These are phyloP conservation scores for Schizosaccharomyces octosporus DNA, from an alignment of 805 yeast genomes.

Conservation along the genomic window DNA sequence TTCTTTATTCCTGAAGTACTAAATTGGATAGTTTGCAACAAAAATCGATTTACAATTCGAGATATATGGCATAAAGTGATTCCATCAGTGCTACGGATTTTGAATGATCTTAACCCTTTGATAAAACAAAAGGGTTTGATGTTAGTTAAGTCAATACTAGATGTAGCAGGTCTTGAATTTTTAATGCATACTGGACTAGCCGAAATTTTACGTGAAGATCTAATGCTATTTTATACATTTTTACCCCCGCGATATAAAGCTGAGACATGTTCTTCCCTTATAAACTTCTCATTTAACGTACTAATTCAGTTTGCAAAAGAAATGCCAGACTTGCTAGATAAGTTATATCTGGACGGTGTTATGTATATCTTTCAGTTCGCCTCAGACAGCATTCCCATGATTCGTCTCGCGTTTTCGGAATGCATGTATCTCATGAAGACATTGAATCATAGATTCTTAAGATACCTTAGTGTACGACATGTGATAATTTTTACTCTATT, in stretches of 20 bases:
- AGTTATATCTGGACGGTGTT: neutral
- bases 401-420: neutral
- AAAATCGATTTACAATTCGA: neutral
- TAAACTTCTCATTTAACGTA: neutral
- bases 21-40: neutral
- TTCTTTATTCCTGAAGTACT: neutral
- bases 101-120: neutral
- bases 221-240: neutral
- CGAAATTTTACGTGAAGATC: neutral
- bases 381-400: neutral
- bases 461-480: neutral
- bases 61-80: neutral
- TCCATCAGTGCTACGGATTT: neutral
- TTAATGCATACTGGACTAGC: neutral
- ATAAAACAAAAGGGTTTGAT: neutral
- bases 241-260: neutral
- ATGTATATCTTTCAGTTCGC: neutral
- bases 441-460: neutral
- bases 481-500: neutral
- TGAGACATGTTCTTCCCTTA: neutral
- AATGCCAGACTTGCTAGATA: no score
- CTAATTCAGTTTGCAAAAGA: no score
- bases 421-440: neutral
- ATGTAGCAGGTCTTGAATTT: neutral
- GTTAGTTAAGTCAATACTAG: neutral